Evolutionary conservation across 768 basidiomycete genomes (phyloP).

Genomic region (Cytidiella melzeri): DNA sequence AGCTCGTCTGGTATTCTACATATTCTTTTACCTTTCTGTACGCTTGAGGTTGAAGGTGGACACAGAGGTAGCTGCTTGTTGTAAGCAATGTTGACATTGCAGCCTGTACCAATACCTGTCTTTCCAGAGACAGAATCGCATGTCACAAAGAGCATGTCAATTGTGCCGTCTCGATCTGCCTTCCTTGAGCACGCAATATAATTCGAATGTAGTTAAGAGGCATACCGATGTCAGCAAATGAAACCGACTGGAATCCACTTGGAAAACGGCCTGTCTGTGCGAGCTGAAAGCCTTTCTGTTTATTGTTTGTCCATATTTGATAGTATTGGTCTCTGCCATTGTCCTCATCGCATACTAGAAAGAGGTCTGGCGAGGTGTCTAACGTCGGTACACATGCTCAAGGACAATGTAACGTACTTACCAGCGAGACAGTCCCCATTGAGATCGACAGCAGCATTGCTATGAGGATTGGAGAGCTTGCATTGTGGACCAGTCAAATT

Average conservation of each 20-base stretch:
- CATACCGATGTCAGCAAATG: conserved; percentile 88
- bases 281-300: conserved; percentile 66
- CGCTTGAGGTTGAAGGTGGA: conserved; percentile 42
- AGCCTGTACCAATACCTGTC: conserved; percentile 69
- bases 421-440: conserved; percentile 96
- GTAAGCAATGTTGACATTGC: conserved; percentile 86
- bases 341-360: conserved; percentile 77
- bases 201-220: conserved; percentile 3
- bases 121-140: conserved; percentile 65
- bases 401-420: conserved; percentile 24
- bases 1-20: conserved; percentile 80
- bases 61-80: conserved; percentile 89
- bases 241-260: conserved; percentile 65
- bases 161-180: conserved; percentile 89
- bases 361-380: conserved; percentile 54
- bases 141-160: conserved; percentile 89
- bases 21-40: conserved; percentile 42
- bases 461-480: conserved; percentile 80
- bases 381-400: not conserved
- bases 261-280: conserved; percentile 68
- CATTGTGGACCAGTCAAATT: conserved; percentile 64
- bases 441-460: conserved; percentile 90
- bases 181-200: not conserved
- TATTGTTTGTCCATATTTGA: conserved; percentile 92
- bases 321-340: conserved; percentile 49